Percentiles rank a stretch among this genome's conserved stretches.
These are phyloP conservation scores for Salvia miltiorrhiza DNA, from an alignment of 257 asterid genomes.

Conservation along the genomic window DNA sequence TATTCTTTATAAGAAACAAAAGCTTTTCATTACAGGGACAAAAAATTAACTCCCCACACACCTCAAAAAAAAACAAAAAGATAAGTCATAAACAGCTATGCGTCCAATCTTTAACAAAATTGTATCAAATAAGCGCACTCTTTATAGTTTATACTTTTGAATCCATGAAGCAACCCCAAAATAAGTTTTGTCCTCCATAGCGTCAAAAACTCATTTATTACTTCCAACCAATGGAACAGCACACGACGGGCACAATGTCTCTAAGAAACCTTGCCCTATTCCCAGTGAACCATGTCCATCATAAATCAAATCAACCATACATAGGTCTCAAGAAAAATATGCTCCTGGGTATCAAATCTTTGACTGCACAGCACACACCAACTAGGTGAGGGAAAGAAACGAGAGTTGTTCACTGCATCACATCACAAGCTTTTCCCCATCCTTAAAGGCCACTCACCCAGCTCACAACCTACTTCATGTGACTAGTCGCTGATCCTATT, in stretches of 20 bases:
- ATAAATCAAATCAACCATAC: background rate
- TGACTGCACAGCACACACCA: background rate
- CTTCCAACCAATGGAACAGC: background rate
- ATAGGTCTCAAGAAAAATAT: background rate
- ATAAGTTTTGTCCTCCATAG: background rate
- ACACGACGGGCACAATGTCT: background rate
- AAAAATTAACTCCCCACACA: background rate
- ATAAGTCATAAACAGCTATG: background rate
- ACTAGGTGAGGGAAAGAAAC: background rate
- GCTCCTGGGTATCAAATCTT: background rate
- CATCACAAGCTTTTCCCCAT: background rate
- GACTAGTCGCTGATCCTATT: background rate
- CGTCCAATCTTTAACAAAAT: background rate
- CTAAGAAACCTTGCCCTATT: background rate
- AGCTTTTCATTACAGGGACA: background rate
- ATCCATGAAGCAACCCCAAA: background rate
- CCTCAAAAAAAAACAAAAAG: background rate
- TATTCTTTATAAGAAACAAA: background rate
- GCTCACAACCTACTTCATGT: background rate
- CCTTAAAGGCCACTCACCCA: background rate
- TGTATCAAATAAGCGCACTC: background rate
- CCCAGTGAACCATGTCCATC: background rate
- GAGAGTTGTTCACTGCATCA: background rate
- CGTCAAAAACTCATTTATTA: background rate
- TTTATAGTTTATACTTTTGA: background rate